A percentile compares a stretch with the other conserved stretches of the same genome.
Evolutionary conservation across 2,329 filamentous ascomycete species (phyloP).

Genomic region (Ophiostoma sp.): DNA sequence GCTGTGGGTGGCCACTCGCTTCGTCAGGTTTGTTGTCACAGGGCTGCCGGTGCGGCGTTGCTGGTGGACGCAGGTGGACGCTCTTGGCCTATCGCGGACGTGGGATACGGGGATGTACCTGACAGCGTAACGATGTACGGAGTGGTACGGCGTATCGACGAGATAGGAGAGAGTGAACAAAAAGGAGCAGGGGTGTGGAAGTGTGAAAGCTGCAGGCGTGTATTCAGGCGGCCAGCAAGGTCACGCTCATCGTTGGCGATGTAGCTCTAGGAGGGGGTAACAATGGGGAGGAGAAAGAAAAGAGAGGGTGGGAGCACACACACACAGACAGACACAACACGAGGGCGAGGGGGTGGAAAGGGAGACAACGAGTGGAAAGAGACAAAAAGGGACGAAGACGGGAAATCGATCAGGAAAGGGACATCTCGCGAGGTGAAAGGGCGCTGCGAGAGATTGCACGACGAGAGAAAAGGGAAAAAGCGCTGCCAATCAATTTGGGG

Average conservation of each 20-base stretch:
- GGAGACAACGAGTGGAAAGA: not conserved
- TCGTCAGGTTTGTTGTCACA: not conserved
- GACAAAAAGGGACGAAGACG: not conserved
- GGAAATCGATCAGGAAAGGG: not conserved
- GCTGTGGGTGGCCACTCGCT: not conserved
- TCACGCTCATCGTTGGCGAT: slow-evolving; percentile 24
- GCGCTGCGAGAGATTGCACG: not conserved
- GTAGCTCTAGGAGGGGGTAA: slow-evolving; percentile 8
- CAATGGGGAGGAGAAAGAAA: not conserved
- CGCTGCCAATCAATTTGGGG: slow-evolving; percentile 26
- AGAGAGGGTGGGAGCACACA: not conserved
- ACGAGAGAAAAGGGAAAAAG: slow-evolving; percentile 15
- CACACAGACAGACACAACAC: not conserved
- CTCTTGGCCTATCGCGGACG: slow-evolving; percentile 14
- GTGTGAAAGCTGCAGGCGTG: not conserved
- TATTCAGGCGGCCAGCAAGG: slow-evolving; percentile 18
- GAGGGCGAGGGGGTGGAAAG: not conserved
- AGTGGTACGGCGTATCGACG: slow-evolving; percentile 12
- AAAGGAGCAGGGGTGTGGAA: slow-evolving; percentile 3
- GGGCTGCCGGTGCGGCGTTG: not conserved
- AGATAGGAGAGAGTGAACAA: not conserved
- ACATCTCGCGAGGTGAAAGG: not conserved
- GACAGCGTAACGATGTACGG: slow-evolving; percentile 16
- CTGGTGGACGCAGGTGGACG: not conserved
- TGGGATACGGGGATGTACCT: slow-evolving; percentile 8